These are phyloP conservation scores for Geotrichum macrosporum DNA, from an alignment of 1,139 yeast genomes.

Conservation along the genomic window DNA sequence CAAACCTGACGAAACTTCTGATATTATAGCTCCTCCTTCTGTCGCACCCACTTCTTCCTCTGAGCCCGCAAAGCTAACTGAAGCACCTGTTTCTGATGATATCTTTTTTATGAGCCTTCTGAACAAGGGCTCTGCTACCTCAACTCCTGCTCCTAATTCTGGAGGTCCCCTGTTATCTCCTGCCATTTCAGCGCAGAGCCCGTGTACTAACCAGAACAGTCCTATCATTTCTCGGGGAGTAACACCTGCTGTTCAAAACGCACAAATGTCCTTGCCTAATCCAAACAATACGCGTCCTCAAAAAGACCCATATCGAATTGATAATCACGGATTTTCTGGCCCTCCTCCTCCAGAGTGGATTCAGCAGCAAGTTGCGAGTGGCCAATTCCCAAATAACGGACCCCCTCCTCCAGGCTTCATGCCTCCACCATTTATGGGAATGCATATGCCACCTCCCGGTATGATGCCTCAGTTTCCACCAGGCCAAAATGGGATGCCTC, in stretches of 20 bases:
- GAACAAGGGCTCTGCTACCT: conserved; percentile 6
- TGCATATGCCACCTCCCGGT: conserved; percentile 13
- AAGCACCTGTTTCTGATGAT: conserved; percentile 16
- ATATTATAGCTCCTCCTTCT: neutral
- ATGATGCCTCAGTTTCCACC: conserved; percentile 13
- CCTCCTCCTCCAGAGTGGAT: conserved; percentile 18
- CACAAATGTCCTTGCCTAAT: conserved; percentile 3
- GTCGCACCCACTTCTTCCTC: neutral
- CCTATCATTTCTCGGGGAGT: conserved; percentile 6
- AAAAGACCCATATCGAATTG: conserved; percentile 3
- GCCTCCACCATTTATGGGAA: conserved; percentile 13
- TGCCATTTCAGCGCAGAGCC: neutral
- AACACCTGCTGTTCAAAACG: conserved; percentile 5
- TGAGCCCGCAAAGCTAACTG: conserved; percentile 14
- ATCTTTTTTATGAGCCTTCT: conserved; percentile 18
- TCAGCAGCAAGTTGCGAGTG: conserved; percentile 11
- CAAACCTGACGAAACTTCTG: conserved; percentile 5
- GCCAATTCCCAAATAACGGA: conserved; percentile 14
- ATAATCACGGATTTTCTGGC: conserved; percentile 12
- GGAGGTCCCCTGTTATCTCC: conserved; percentile 1
- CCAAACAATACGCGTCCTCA: neutral
- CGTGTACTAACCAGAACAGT: no score
- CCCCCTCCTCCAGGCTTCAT: conserved; percentile 18
- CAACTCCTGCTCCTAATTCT: neutral
- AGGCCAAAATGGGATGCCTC: conserved; percentile 17